Evolutionary conservation across 805 yeast genomes (phyloP).

Genomic region (Candida arabinofermentans): DNA sequence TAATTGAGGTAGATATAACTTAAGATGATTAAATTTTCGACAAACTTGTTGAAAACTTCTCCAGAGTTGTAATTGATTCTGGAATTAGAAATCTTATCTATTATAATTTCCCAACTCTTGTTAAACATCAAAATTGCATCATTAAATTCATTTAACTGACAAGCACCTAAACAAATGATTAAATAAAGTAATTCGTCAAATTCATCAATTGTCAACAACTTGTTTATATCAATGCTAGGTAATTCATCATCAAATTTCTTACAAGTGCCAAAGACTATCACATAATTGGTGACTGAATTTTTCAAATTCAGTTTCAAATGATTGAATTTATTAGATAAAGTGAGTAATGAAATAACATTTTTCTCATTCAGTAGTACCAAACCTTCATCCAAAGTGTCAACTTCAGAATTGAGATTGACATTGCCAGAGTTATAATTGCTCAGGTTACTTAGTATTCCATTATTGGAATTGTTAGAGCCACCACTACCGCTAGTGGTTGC

Average conservation of each 20-base stretch:
- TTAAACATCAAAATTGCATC: slow-evolving; percentile 38
- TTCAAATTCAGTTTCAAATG: slow-evolving; percentile 19
- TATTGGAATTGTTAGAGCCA: too few relatives aligned
- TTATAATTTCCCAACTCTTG: slow-evolving; percentile 39
- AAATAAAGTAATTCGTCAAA: slow-evolving; percentile 41
- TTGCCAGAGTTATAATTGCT: not conserved
- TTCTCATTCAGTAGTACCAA: slow-evolving; percentile 18
- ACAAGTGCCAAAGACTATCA: slow-evolving; percentile 20
- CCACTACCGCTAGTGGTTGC: not conserved
- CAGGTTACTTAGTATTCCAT: too few relatives aligned
- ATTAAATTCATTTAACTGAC: slow-evolving; percentile 30
- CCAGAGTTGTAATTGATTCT: slow-evolving; percentile 29
- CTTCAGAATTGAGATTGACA: too few relatives aligned
- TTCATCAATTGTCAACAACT: slow-evolving; percentile 23
- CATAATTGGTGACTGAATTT: slow-evolving; percentile 24
- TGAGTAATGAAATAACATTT: slow-evolving; percentile 30
- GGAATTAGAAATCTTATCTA: slow-evolving; percentile 27
- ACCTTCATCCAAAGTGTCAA: slow-evolving; percentile 9
- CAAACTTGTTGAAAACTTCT: slow-evolving; percentile 32
- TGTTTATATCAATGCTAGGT: slow-evolving; percentile 18
- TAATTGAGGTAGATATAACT: slow-evolving; percentile 39
- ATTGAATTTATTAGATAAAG: slow-evolving; percentile 29
- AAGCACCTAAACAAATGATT: slow-evolving; percentile 43
- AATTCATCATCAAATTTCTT: slow-evolving; percentile 15
- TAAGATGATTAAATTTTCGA: slow-evolving; percentile 43